Conservation (phyloP, 2,329 filamentous ascomycete species). For the Xylaria sp. region DNA sequence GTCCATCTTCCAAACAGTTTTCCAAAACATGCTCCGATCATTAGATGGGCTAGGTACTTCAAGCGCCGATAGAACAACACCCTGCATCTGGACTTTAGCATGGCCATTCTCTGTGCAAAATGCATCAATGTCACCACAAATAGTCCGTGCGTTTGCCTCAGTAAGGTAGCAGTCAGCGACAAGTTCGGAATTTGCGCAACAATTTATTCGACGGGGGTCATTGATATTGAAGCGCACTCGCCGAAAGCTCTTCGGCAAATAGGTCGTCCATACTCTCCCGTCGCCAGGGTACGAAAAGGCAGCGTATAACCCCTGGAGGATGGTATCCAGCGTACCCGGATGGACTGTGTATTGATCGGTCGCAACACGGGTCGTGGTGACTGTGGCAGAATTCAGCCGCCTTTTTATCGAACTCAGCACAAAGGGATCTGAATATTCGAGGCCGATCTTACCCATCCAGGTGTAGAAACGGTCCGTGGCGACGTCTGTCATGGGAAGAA, state of each 20-base stretch:
- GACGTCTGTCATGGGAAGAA: constrained; percentile 24
- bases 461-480: constrained; percentile 29
- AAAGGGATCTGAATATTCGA: constrained; percentile 16
- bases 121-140: constrained; percentile 16
- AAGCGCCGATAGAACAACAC: constrained; percentile 21
- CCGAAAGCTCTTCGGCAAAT: constrained; percentile 26
- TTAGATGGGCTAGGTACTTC: constrained; percentile 18
- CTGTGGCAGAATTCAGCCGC: background rate
- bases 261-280: constrained; percentile 24
- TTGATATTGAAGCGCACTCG: constrained; percentile 8
- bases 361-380: background rate
- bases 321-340: constrained; percentile 26
- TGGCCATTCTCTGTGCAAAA: background rate
- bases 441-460: constrained; percentile 24
- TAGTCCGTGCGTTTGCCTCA: background rate
- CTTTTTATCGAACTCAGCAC: constrained; percentile 19
- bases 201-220: background rate
- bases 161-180: constrained; percentile 10
- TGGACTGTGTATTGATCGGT: constrained; percentile 9
- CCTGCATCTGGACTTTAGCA: constrained; percentile 18
- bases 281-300: constrained; percentile 26
- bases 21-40: constrained; percentile 28
- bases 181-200: background rate
- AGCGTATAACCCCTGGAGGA: constrained; percentile 29
- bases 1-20: constrained; percentile 25